These are phyloP conservation scores for Alternaria brassicicola DNA, from an alignment of 2,329 filamentous ascomycete genomes.

Conservation along the genomic window DNA sequence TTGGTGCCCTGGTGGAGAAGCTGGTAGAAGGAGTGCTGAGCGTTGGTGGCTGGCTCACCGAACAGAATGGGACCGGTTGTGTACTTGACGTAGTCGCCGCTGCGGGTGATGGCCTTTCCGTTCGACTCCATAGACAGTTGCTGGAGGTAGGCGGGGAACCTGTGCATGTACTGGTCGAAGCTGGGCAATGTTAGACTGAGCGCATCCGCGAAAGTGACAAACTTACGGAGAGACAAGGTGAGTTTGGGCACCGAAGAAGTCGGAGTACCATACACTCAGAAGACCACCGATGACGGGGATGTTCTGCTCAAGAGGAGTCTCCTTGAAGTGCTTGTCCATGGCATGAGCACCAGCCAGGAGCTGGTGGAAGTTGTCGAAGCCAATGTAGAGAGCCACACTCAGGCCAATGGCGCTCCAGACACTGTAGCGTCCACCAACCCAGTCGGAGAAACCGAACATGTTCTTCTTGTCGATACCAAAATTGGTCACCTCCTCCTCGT, in stretches of 20 bases:
- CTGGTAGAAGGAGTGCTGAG: slow-evolving; percentile 99
- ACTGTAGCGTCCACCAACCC: slow-evolving; percentile 97
- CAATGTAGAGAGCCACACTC: slow-evolving; percentile 92
- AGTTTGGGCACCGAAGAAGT: slow-evolving; percentile 98
- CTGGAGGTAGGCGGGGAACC: slow-evolving; percentile 98
- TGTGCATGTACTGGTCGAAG: slow-evolving; percentile 98
- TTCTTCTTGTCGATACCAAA: slow-evolving; percentile 99
- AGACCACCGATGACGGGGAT: slow-evolving; percentile 92
- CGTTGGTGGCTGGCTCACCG: slow-evolving; percentile 97
- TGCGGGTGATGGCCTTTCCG: slow-evolving; percentile 93
- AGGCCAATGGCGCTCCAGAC: slow-evolving; percentile 99
- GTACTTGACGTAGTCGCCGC: slow-evolving; percentile 89
- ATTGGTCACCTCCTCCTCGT: slow-evolving; percentile 93
- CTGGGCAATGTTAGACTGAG: slow-evolving; percentile 50
- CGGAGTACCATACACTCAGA: slow-evolving; percentile 96
- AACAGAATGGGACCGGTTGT: slow-evolving; percentile 96
- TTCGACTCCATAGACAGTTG: slow-evolving; percentile 99
- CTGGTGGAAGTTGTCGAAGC: slow-evolving; percentile 96
- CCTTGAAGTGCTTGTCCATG: slow-evolving; percentile 98
- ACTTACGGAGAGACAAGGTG: slow-evolving; percentile 93
- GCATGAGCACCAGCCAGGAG: slow-evolving; percentile 93
- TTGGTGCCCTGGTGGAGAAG: slow-evolving; percentile 98
- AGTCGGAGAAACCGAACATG: slow-evolving; percentile 99
- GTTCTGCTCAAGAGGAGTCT: slow-evolving; percentile 89
- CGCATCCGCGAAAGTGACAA: not conserved